Conservation (phyloP, 1,284 basidiomycete genomes). For the Vanrija pseudolonga region DNA sequence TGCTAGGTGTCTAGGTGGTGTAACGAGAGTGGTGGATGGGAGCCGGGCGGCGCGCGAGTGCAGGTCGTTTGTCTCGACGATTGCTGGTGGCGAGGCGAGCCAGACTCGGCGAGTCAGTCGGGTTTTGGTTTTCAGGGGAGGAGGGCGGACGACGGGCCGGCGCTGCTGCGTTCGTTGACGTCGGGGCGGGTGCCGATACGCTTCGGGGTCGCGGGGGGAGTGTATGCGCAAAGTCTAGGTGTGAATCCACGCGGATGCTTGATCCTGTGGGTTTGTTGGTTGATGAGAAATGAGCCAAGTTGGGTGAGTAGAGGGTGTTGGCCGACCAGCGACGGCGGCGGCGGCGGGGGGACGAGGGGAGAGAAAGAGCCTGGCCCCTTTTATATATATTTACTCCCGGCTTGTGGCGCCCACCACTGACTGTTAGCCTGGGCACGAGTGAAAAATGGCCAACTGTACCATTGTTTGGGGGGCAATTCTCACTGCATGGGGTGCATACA, state of each 20-base stretch:
- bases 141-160: too few relatives aligned
- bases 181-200: too few relatives aligned
- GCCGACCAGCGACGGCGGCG: too few relatives aligned
- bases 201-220: neutral
- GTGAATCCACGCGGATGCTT: neutral
- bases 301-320: too few relatives aligned
- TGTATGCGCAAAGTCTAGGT: neutral
- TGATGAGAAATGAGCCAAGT: neutral
- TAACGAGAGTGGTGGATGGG: neutral
- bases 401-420: neutral
- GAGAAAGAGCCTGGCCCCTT: neutral
- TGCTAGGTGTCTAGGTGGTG: neutral
- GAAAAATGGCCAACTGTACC: too few relatives aligned
- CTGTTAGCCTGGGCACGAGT: neutral
- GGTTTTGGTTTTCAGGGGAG: too few relatives aligned
- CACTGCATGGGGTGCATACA: too few relatives aligned
- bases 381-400: conserved; percentile 9
- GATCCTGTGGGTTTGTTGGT: neutral
- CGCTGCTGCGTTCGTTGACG: neutral
- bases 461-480: too few relatives aligned
- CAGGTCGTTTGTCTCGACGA: too few relatives aligned
- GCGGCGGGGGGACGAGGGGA: neutral
- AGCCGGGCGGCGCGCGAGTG: too few relatives aligned
- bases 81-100: too few relatives aligned
- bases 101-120: too few relatives aligned